Base-by-base conservation (phyloP, 2,329 filamentous ascomycete genomes). In the Hypoxylon sp. region DNA sequence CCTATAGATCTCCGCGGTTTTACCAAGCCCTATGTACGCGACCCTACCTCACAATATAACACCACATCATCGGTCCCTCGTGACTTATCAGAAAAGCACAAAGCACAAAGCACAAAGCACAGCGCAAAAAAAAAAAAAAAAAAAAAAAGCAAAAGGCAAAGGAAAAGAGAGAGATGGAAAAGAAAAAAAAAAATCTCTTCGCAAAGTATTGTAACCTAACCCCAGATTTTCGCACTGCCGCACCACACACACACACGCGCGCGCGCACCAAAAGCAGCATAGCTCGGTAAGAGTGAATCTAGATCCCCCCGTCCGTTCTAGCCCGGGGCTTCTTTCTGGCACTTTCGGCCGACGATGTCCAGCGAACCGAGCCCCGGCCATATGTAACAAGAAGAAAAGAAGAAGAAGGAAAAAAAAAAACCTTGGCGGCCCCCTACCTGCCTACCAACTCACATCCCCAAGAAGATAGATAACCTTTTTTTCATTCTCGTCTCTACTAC, bases 201-300 rank as follows among this genome's bases (percentile, higher is more conserved):
- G 31, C 20, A 40, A 53, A 60, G 33, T 44, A 44, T 14, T 44
- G 58, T 53, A 61, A 67, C 56, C 56, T 61, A 70, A 60, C 64
- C 67, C 67, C 64, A 54, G 64, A 55, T 61, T 70, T 67, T 27
- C 49, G n/a, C 55, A 70, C 64, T 66, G 60, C 67, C 64, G 56
- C 56, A 59, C 56, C 46, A 60, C 57, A 51, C 53, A 61, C 10
- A 35, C 35, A 13, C 2, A n/a, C 13, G 3, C 35, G 14, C 35
- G 5, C 35, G 14, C 35, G 5, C 35, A 37, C 56, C 51, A 54
- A 48, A 58, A 37, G 17, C 5, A 51, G 40, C 30, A 37, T 51
- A 59, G 57, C 33, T 42, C 40, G 56, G 30, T 56, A 62, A 62
- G 33, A 11, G 4, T 5, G 11, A 49, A 60, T 70, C 68, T 68